Evolutionary conservation across 2,329 filamentous ascomycete genomes (phyloP).

Genomic region (Endoconidiophora polonica): DNA sequence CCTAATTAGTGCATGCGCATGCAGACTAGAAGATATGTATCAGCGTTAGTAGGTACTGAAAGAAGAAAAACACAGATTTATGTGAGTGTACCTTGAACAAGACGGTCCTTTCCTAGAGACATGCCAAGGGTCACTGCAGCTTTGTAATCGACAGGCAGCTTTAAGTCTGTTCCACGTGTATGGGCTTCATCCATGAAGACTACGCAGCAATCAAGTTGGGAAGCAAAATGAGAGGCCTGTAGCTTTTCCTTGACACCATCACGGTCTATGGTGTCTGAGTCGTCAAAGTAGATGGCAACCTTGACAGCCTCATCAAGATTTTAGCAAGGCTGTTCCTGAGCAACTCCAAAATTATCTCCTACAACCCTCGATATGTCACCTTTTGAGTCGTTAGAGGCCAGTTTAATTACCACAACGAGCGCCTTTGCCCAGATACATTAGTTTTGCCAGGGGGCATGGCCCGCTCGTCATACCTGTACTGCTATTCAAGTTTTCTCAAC

Average conservation of each 20-base stretch:
- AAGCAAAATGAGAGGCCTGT: slow-evolving; percentile 38
- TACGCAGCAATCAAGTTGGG: slow-evolving; percentile 40
- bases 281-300: slow-evolving; percentile 40
- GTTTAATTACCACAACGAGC: too few relatives aligned
- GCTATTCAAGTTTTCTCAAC: too few relatives aligned
- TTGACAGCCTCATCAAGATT: slow-evolving; percentile 5
- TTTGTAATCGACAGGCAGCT: slow-evolving; percentile 38
- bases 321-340: slow-evolving; percentile 27
- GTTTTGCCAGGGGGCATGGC: too few relatives aligned
- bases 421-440: too few relatives aligned
- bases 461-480: too few relatives aligned
- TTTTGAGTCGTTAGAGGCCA: too few relatives aligned
- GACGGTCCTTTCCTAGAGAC: slow-evolving; percentile 46
- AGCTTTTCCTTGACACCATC: slow-evolving; percentile 31
- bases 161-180: slow-evolving; percentile 52
- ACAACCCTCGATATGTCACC: too few relatives aligned
- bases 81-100: slow-evolving; percentile 43
- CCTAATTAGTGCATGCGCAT: slow-evolving; percentile 59
- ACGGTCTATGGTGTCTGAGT: slow-evolving; percentile 37
- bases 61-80: neutral
- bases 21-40: slow-evolving; percentile 29
- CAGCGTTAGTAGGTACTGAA: neutral
- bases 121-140: slow-evolving; percentile 53
- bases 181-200: slow-evolving; percentile 57
- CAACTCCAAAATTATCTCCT: slow-evolving; percentile 34